phyloP scores from a whole-genome alignment of 345 rosid species.

The Ceriops zippeliana region DNA sequence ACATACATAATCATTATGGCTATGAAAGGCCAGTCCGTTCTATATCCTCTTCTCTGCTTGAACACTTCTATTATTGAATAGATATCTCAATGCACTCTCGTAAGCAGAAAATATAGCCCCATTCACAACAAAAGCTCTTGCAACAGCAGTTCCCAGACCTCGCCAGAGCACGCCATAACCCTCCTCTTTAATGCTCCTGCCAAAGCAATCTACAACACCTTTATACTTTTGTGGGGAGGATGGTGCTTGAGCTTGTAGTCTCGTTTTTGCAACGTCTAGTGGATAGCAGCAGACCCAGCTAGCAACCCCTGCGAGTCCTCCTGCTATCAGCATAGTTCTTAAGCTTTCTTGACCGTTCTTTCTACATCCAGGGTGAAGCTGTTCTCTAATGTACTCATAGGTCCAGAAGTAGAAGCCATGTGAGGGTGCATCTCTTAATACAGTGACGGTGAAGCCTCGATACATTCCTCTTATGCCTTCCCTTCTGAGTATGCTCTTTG shows the following conservation, averaged over 20 bases:
- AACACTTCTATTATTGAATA: conserved; percentile 47
- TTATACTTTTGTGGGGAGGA: conserved; percentile 38
- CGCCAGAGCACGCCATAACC: conserved; percentile 76
- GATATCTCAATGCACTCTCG: conserved; percentile 76
- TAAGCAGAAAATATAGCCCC: conserved; percentile 83
- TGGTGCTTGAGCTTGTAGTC: conserved; percentile 60
- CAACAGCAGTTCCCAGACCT: conserved; percentile 93
- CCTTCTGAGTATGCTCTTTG: conserved; percentile 47
- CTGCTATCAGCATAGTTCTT: conserved; percentile 70
- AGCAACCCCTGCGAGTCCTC: conserved; percentile 87
- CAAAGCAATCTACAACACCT: conserved; percentile 66
- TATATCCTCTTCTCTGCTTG: conserved; percentile 39
- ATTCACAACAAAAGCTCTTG: conserved; percentile 92
- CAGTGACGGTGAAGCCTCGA: conserved; percentile 64
- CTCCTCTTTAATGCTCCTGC: conserved; percentile 58
- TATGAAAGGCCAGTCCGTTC: not conserved
- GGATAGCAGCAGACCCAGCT: conserved; percentile 94
- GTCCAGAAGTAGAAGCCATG: conserved; percentile 91
- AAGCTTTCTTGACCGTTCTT: conserved; percentile 59
- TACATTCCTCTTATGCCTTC: conserved; percentile 69
- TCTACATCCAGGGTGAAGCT: conserved; percentile 86
- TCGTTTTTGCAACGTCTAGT: conserved; percentile 76
- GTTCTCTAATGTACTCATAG: conserved; percentile 73
- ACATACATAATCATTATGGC: not conserved
- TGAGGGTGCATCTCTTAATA: conserved; percentile 80